These are phyloP conservation scores for Cordyceps cateniannulata DNA, from an alignment of 2,329 filamentous ascomycete genomes.

Conservation along the genomic window DNA sequence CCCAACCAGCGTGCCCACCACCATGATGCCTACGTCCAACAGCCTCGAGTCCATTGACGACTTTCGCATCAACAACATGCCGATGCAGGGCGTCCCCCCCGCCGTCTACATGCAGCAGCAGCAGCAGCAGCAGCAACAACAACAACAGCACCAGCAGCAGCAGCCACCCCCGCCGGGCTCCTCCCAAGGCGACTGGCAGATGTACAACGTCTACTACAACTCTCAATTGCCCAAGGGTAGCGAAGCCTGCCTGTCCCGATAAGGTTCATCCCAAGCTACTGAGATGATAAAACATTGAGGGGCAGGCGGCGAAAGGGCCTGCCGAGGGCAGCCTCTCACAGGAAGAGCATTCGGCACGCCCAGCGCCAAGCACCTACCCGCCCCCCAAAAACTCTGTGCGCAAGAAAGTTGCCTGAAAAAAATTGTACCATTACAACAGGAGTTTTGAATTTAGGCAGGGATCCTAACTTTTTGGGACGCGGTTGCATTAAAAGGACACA, in stretches of 20 bases:
- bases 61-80: constrained; percentile 23
- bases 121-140: constrained; percentile 22
- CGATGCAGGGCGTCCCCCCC: neutral
- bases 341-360: neutral
- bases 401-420: neutral
- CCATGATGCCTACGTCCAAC: constrained; percentile 32
- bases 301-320: neutral
- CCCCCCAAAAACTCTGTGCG: neutral
- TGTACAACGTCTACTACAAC: constrained; percentile 29
- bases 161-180: neutral
- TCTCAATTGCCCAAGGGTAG: constrained; percentile 2
- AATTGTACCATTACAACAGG: neutral
- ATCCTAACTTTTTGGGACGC: neutral
- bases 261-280: neutral
- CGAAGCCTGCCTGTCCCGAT: constrained; percentile 7
- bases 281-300: neutral
- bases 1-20: constrained; percentile 41
- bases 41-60: constrained; percentile 23
- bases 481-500: neutral
- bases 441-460: neutral
- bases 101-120: constrained; percentile 14
- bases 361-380: neutral
- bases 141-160: constrained; percentile 19
- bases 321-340: neutral
- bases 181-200: constrained; percentile 21